Evolutionary conservation across 169 alveolate species (phyloP), one percentile per base, ranked within the genome.

Genomic region (Cryptosporidium tyzzeri): DNA sequence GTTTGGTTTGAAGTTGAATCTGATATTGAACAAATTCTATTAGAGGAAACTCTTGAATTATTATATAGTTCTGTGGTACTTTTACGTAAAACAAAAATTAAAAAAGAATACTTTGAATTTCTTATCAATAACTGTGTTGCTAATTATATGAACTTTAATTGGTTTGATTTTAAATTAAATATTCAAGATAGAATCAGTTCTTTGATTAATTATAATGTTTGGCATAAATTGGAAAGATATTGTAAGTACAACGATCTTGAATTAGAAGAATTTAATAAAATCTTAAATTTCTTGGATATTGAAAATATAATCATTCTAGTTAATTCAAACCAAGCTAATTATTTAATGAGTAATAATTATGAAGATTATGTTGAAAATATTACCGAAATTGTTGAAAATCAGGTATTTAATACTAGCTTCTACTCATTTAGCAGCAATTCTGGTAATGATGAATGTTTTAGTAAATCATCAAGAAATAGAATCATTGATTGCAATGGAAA

Each of bases 201-300:
- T 31, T 26, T 44, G 44, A 29, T 29, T 39, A 48, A 71, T 31
- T 71, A 71, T 51, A 44, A 44, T 3, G 69, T 50, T 16, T 71
- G 85, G 85, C 69, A 71, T n/a, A 71, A 51, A 50, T 35, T 71
- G 6, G 67, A 51, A 23, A 23, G 85, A 29, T 71, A 21, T 23
- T 71, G 85, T 35, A 71, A 33, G 9, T 68, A 71, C 10, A 71
- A 33, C 6, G 69, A 67, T 1, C 39, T 50, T 51, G 10, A 7
- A 3, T 33, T 71, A 31, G 69, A 71, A 31, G 61, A 26, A 2
- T 71, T 71, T 10, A 71, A 71, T 35, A 8, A 71, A 3, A 14
- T 50, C 10, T 26, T 71, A 7, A 29, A 35, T 21, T 33, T 33
- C 4, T 23, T 71, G 8, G 48, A 71, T 51, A 29, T 50, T 44